Percentiles rank a stretch among this genome's conserved stretches.
Evolutionary conservation across 73 alveolate species (phyloP).

Genomic region (Durusdinium trenchii): DNA sequence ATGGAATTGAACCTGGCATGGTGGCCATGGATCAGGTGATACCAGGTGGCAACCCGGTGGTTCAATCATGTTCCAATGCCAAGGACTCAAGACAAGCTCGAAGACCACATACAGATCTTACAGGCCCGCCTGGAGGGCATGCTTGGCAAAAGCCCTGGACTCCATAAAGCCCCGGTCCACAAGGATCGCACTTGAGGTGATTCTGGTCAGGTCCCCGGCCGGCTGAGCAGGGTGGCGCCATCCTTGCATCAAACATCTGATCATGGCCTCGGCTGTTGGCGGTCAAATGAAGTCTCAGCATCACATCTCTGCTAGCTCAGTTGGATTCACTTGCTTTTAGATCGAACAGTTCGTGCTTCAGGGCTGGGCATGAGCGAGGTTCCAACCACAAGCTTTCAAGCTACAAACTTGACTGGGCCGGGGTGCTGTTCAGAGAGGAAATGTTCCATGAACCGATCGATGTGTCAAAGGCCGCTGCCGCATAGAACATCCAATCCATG

Average conservation of each 20-base stretch:
- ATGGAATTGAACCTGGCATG: background rate
- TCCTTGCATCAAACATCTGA: background rate
- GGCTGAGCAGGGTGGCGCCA: conserved; percentile 14
- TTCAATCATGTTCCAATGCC: background rate
- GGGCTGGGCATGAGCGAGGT: too few species aligned
- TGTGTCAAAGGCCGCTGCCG: background rate
- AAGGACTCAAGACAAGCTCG: too few species aligned
- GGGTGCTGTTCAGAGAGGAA: background rate
- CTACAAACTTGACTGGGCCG: background rate
- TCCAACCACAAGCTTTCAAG: background rate
- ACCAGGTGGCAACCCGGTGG: background rate
- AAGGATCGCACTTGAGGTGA: conserved; percentile 12
- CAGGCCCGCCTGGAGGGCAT: background rate
- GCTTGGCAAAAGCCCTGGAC: background rate
- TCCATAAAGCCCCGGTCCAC: conserved; percentile 8
- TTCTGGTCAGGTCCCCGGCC: conserved; percentile 9
- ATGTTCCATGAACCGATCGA: background rate
- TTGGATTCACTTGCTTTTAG: too few species aligned
- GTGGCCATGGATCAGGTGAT: background rate
- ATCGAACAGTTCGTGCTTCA: too few species aligned
- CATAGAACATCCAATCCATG: background rate
- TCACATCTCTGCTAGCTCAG: too few species aligned
- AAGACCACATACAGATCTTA: too few species aligned
- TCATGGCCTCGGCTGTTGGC: background rate
- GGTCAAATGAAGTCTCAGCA: too few species aligned